Evolutionary conservation across 1,284 basidiomycete species (phyloP).

Genomic region (Naganishia sp.): DNA sequence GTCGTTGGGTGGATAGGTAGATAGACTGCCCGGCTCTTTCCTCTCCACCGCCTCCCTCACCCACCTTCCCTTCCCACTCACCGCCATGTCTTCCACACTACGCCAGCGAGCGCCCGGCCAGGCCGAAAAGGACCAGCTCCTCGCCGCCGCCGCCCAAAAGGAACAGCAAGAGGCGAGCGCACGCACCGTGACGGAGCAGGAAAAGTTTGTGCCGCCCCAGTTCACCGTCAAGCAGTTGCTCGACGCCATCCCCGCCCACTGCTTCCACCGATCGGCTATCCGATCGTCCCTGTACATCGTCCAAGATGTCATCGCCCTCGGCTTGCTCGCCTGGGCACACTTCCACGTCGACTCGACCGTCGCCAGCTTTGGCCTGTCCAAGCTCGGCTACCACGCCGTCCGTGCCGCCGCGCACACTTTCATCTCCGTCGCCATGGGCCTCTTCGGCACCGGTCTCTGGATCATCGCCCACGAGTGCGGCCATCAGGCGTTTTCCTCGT

Average conservation of each 20-base stretch:
- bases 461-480: constrained; percentile 83
- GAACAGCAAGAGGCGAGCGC: constrained; percentile 36
- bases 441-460: constrained; percentile 92
- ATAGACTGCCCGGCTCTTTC: not conserved
- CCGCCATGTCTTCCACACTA: constrained; percentile 45
- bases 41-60: not conserved
- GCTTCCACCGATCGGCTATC: constrained; percentile 87
- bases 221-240: constrained; percentile 62
- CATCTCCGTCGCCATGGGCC: constrained; percentile 80
- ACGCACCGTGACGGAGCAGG: constrained; percentile 10
- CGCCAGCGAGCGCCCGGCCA: constrained; percentile 48
- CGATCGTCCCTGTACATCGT: constrained; percentile 78
- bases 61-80: not conserved
- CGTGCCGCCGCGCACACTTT: constrained; percentile 73
- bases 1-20: too few relatives aligned
- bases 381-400: constrained; percentile 65
- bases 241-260: constrained; percentile 86
- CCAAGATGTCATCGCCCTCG: constrained; percentile 74
- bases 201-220: constrained; percentile 53
- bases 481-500: constrained; percentile 96
- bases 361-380: constrained; percentile 58
- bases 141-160: constrained; percentile 49
- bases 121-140: constrained; percentile 47
- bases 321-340: constrained; percentile 68
- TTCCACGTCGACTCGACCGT: constrained; percentile 65